Base-by-base conservation (phyloP, 2,329 filamentous ascomycete species). In the Samsoniella hepiali region DNA sequence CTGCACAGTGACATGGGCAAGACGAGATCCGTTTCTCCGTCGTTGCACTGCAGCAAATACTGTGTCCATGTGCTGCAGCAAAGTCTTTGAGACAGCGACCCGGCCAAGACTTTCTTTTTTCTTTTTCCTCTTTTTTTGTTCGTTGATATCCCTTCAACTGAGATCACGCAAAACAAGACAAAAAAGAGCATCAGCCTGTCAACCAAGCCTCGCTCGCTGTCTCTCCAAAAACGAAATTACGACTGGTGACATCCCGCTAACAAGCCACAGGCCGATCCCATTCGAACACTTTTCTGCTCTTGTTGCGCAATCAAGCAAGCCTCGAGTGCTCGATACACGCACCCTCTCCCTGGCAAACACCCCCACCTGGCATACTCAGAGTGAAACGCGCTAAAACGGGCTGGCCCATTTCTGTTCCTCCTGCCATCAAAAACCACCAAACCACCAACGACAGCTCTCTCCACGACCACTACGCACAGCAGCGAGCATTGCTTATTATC, bases 351-450 rank as follows among this genome's bases (percentile, higher is more conserved):
- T 17, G 10, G n/a, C 42, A 49, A 47, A 50, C 57, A 15, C 57
- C 57, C 45, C 57, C 45, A 49, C 36, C 58, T 13, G 27, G 36
- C 47, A 31, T 47, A 51, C 34, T 53, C 58, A 50, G 31, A 10
- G 22, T 62, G 60, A 62, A 62, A 62, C 60, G 60, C 60, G 51
- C 60, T 62, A 62, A 62, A 32, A 56, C 36, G 36, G 31, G 27
- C 31, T 40, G 32, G 34, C 15, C 44, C 34, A 38, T 32, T 49
- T 36, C 44, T 38, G 0, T 38, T 32, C 17, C 27, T 50, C n/a
- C 31, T 44, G 32, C 22, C 38, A 15, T 47, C n/a, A 31, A 42
- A 29, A 17, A 44, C 53, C 38, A 44, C 6, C 22, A 44, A 8
- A 29, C 27, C 47, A 50, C 29, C 27, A 50, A 22, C 22, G 22